These are phyloP conservation scores for Tetradesmus lagerheimii DNA, from an alignment of 139 green algal species.

Conservation along the genomic window DNA sequence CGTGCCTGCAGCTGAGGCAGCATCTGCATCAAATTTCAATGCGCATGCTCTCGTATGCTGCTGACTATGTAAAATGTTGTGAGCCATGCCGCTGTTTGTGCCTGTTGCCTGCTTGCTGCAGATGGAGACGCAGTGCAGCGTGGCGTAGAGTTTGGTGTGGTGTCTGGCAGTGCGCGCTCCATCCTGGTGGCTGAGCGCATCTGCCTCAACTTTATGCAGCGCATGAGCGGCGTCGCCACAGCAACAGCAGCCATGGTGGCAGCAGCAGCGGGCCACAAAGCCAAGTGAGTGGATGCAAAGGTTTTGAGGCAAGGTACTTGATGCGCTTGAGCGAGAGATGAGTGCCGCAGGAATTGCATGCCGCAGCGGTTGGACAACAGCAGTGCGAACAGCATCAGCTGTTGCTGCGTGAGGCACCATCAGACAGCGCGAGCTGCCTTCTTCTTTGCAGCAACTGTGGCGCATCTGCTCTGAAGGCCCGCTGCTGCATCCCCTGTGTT, in stretches of 20 bases:
- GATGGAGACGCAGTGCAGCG: conserved; percentile 66
- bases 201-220: conserved; percentile 99
- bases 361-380: too few species aligned
- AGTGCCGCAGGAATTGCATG: neutral
- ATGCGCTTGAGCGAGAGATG: too few species aligned
- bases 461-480: too few species aligned
- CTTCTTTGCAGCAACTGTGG: too few species aligned
- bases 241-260: conserved; percentile 83
- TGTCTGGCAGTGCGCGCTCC: conserved; percentile 78
- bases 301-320: neutral
- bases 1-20: too few species aligned
- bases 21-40: too few species aligned
- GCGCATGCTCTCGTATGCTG: too few species aligned
- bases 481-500: too few species aligned
- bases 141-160: conserved; percentile 74
- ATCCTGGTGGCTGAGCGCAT: conserved; percentile 97
- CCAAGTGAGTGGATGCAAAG: neutral
- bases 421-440: too few species aligned
- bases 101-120: neutral
- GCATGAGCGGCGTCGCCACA: conserved; percentile 94
- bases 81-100: neutral
- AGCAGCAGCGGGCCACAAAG: conserved; percentile 46
- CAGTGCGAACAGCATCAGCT: too few species aligned
- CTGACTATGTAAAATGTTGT: neutral
- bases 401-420: too few species aligned